Percentiles rank a stretch among this genome's conserved stretches.
phyloP scores from a whole-genome alignment of 495 filamentous ascomycete genomes.

The Lophiotrema nucula region DNA sequence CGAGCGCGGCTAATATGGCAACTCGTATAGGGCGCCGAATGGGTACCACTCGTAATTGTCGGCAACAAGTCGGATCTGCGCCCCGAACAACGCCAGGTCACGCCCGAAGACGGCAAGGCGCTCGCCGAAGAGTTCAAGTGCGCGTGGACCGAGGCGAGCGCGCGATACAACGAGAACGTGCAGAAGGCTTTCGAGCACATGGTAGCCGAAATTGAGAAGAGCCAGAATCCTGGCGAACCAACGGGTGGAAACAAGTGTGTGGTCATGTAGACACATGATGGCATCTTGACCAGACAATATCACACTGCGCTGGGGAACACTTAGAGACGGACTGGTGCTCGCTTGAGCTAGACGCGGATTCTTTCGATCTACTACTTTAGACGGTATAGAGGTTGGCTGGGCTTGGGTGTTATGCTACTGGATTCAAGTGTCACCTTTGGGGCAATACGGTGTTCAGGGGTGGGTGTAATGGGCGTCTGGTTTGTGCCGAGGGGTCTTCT shows the following conservation, averaged over 20 bases:
- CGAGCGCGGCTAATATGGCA: background rate
- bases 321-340: too few relatives aligned
- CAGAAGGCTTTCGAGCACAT: slow-evolving; percentile 89
- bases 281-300: too few relatives aligned
- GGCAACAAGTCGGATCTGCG: slow-evolving; percentile 97
- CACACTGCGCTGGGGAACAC: too few relatives aligned
- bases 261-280: slow-evolving; percentile 69
- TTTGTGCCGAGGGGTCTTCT: too few relatives aligned
- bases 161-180: slow-evolving; percentile 91
- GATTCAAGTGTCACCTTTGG: too few relatives aligned
- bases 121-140: slow-evolving; percentile 84
- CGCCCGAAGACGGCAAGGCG: slow-evolving; percentile 74
- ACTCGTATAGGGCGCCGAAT: slow-evolving; percentile 72
- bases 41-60: slow-evolving; percentile 89
- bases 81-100: slow-evolving; percentile 88
- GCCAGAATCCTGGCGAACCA: slow-evolving; percentile 83
- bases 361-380: background rate
- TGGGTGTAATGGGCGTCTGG: too few relatives aligned
- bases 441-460: too few relatives aligned
- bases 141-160: slow-evolving; percentile 91
- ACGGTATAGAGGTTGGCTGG: background rate
- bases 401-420: background rate
- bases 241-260: slow-evolving; percentile 74
- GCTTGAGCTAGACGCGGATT: background rate
- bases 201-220: slow-evolving; percentile 92